Evolutionary conservation across 768 basidiomycete species (phyloP).

Genomic region (Collybiopsis luxurians): DNA sequence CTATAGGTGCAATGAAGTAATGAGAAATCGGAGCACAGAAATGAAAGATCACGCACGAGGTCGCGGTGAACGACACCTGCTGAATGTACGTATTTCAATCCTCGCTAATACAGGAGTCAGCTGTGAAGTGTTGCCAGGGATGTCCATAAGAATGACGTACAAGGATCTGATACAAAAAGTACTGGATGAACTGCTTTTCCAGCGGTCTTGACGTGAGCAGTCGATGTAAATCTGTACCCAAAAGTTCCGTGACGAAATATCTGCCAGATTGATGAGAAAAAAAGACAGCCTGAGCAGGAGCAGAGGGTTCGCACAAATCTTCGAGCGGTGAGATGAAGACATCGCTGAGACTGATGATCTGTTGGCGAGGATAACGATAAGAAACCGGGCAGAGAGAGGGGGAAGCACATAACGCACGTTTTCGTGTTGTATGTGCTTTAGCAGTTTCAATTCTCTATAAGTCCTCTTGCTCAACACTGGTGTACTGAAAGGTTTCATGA

Average conservation of each 20-base stretch:
- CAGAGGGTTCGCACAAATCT: conserved; percentile 65
- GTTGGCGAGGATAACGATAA: conserved; percentile 8
- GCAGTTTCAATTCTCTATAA: conserved; percentile 94
- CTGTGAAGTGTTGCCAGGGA: conserved; percentile 1
- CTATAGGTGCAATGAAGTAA: conserved; percentile 32
- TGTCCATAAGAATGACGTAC: conserved; percentile 40
- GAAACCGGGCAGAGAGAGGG: conserved; percentile 1
- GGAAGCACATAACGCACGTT: conserved; percentile 65
- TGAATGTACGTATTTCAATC: conserved; percentile 98
- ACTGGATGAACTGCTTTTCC: conserved; percentile 99
- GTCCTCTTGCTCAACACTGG: conserved; percentile 98
- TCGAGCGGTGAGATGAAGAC: conserved; percentile 99
- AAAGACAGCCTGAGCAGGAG: neutral
- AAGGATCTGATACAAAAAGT: conserved; percentile 98
- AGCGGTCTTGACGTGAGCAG: conserved; percentile 93
- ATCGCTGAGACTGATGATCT: conserved; percentile 99
- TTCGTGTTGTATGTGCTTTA: conserved; percentile 98
- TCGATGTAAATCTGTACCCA: conserved; percentile 97
- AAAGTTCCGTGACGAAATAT: conserved; percentile 98
- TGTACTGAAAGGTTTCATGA: conserved; percentile 99
- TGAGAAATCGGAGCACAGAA: neutral
- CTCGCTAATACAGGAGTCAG: conserved; percentile 57
- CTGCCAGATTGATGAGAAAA: conserved; percentile 36
- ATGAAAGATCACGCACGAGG: conserved; percentile 53
- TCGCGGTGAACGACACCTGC: conserved; percentile 99